Evolutionary conservation across 208 protist species (phyloP).

Genomic region (Acanthamoeba comandoni): DNA sequence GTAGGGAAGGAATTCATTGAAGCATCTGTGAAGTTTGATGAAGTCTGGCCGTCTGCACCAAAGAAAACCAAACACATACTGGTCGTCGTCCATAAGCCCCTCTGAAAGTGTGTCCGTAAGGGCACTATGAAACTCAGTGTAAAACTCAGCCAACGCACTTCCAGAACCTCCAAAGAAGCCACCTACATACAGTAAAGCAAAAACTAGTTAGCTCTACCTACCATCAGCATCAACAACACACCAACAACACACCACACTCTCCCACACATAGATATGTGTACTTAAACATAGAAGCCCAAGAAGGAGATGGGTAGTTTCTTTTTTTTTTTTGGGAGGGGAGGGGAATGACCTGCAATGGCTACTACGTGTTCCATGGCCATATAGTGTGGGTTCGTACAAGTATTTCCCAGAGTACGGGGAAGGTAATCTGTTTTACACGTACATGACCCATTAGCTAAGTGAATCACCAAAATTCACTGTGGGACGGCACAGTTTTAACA

Average conservation of each 20-base stretch:
- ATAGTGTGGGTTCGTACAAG: not conserved
- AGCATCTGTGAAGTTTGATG: slow-evolving; percentile 45
- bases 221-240: too few relatives aligned
- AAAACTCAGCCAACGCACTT: slow-evolving; percentile 14
- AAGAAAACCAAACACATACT: slow-evolving; percentile 18
- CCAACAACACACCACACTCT: not conserved
- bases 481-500: too few relatives aligned
- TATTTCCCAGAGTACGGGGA: too few relatives aligned
- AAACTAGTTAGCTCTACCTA: too few relatives aligned
- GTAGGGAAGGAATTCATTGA: too few relatives aligned
- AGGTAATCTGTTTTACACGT: too few relatives aligned
- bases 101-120: slow-evolving; percentile 27
- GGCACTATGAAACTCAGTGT: slow-evolving; percentile 2
- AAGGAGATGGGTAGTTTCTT: not conserved
- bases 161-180: slow-evolving; percentile 29
- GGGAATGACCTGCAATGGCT: slow-evolving; percentile 10
- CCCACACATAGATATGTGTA: too few relatives aligned
- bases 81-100: slow-evolving; percentile 50
- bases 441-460: too few relatives aligned
- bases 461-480: too few relatives aligned
- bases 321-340: too few relatives aligned
- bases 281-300: not conserved
- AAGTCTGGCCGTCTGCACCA: slow-evolving; percentile 42
- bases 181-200: too few relatives aligned
- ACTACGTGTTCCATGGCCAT: slow-evolving; percentile 55